Evolutionary conservation across 2,329 filamentous ascomycete species (phyloP).

Genomic region (Celoporthe dispersa): DNA sequence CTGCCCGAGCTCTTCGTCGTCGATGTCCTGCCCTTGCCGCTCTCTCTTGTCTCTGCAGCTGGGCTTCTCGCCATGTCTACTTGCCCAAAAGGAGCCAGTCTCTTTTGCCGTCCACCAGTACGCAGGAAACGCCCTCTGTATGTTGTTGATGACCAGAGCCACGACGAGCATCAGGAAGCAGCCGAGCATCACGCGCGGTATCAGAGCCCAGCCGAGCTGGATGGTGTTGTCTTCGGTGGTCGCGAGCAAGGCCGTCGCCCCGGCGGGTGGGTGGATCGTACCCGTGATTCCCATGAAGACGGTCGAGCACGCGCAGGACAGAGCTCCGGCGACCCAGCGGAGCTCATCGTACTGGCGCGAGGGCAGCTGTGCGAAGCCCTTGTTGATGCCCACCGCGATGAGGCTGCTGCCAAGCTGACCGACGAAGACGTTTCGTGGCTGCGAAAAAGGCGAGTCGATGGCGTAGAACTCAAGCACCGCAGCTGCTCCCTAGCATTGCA

Average conservation of each 20-base stretch:
- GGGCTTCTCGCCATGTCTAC: background rate
- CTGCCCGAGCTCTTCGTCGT: background rate
- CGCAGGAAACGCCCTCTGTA: slow-evolving; percentile 67
- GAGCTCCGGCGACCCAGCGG: slow-evolving; percentile 66
- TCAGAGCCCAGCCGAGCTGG: slow-evolving; percentile 68
- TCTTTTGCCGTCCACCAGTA: slow-evolving; percentile 70
- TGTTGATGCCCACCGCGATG: slow-evolving; percentile 65
- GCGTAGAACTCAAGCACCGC: slow-evolving; percentile 77
- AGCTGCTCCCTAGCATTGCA: slow-evolving; percentile 64
- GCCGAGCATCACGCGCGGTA: slow-evolving; percentile 66
- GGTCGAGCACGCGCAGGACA: slow-evolving; percentile 67
- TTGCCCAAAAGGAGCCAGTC: slow-evolving; percentile 34
- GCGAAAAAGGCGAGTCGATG: slow-evolving; percentile 72
- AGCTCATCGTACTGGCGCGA: slow-evolving; percentile 50
- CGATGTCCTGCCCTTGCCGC: background rate
- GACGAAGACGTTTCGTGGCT: slow-evolving; percentile 71
- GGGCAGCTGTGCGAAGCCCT: slow-evolving; percentile 63
- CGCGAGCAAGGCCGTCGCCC: slow-evolving; percentile 73
- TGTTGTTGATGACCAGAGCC: slow-evolving; percentile 70
- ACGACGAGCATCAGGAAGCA: slow-evolving; percentile 63
- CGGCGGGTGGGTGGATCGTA: slow-evolving; percentile 75
- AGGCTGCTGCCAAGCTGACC: slow-evolving; percentile 68
- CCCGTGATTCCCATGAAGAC: slow-evolving; percentile 71
- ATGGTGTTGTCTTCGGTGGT: slow-evolving; percentile 61
- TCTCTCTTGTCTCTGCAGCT: slow-evolving; percentile 1